Base-by-base conservation (phyloP, 2,329 filamentous ascomycete species). In the Mollisiaceae sp. region DNA sequence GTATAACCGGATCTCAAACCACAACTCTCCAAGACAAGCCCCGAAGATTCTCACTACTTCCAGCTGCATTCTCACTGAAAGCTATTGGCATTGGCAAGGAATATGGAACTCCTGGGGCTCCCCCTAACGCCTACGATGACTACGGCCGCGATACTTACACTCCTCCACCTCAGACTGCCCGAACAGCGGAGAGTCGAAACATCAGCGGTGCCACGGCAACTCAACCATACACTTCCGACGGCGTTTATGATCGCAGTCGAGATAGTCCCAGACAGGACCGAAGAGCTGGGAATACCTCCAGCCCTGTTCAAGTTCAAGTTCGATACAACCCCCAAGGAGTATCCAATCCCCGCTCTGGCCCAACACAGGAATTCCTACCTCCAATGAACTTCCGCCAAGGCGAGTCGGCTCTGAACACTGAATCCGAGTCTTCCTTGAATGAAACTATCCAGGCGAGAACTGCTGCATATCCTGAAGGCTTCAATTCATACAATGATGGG, bases 41-140 rank as follows among this genome's bases (percentile, higher is more conserved):
- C 81, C 83, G 87, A 65, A 85, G 91, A 45, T 93, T 93, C 76
- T 93, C 91, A 14, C 81, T 94, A 32, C 82, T 93, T 41, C 88
- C 88, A 2, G 79, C 82, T 2, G 85, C 84, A 0, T 87, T 91
- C 72, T 89, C 88, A 3, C 78, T 90, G 72, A 90, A 87, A 74
- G 82, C 85, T 0, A 88, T 92, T 67, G 86, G 86, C 8, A 78
- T 89, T 70, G 78, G 85, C 73, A 84, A 85, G 78, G 82, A 89
- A 59, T 68, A 69, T 61, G 69, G 68, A 20, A 69, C 70, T n/a
- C 66, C 72, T 15, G 66, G 67, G 35, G 64, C 68, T 52, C 66
- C 70, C 43, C 65, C 69, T 6, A 68, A 73, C 59, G 62, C 67
- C 15, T 72, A 74, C 24, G 68, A 72, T 38, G 59, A 69, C 38